Evolutionary conservation across 2,329 filamentous ascomycete genomes (phyloP).

Genomic region (Lachnellula hyalina): DNA sequence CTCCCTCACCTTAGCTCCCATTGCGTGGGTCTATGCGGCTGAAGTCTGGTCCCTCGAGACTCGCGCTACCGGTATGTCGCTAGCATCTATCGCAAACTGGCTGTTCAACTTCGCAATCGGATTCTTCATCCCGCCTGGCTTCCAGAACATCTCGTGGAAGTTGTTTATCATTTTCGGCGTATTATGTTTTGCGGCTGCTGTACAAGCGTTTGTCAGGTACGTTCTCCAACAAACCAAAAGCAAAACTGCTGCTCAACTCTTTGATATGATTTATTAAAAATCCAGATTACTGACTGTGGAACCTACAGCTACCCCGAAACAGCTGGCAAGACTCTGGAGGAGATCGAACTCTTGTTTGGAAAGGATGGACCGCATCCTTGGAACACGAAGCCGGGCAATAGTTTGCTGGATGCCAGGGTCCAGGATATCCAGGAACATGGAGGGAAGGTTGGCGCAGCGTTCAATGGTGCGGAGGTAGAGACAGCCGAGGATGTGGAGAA

Average conservation of each 20-base stretch:
- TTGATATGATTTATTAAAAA: no score
- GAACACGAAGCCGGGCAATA: constrained; percentile 15
- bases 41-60: constrained; percentile 60
- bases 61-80: constrained; percentile 52
- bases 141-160: constrained; percentile 52
- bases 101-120: constrained; percentile 56
- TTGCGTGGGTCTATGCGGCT: constrained; percentile 61
- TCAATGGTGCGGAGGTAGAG: not conserved
- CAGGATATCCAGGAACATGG: constrained; percentile 10
- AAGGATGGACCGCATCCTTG: constrained; percentile 20
- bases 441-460: not conserved
- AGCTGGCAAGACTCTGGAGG: constrained; percentile 30
- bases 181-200: constrained; percentile 39
- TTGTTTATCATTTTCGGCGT: constrained; percentile 45
- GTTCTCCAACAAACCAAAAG: not conserved
- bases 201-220: constrained; percentile 38
- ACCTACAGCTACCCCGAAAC: constrained; percentile 32
- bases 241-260: not conserved
- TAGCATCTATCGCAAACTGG: constrained; percentile 50
- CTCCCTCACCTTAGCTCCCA: constrained; percentile 56
- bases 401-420: constrained; percentile 16
- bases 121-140: constrained; percentile 52
- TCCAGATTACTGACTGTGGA: constrained; percentile 7
- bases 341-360: constrained; percentile 32
- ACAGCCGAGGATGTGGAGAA: not conserved